phyloP scores from a whole-genome alignment of 2,329 filamentous ascomycete species.

The Fusarium sp. region DNA sequence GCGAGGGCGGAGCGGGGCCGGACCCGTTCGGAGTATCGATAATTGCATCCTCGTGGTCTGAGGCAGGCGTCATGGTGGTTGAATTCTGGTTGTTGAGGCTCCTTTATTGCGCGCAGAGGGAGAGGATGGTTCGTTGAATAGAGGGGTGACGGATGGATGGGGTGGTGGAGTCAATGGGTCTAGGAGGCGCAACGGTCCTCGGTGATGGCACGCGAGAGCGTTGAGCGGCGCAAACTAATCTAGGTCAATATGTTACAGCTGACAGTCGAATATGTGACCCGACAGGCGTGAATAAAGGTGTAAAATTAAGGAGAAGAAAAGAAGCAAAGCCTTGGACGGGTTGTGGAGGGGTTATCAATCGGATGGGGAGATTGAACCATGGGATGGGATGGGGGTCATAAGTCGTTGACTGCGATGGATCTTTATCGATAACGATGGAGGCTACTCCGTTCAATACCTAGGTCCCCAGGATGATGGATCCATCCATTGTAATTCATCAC shows the following conservation, averaged over 20 bases:
- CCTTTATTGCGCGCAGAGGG: constrained; percentile 2
- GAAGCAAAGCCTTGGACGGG: constrained; percentile 4
- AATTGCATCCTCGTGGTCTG: constrained; percentile 38
- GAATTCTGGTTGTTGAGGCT: not conserved
- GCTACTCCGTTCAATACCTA: not conserved
- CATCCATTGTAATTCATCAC: constrained; percentile 5
- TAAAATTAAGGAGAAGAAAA: not conserved
- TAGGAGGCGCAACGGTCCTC: constrained; percentile 6
- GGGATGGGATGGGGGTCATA: not conserved
- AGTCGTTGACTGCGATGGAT: not conserved
- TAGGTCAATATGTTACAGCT: not conserved
- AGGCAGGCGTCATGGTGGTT: constrained; percentile 39
- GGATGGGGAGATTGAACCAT: constrained; percentile 28
- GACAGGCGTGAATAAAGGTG: not conserved
- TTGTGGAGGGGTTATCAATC: constrained; percentile 36
- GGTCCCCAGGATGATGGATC: not conserved
- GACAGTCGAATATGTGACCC: not conserved
- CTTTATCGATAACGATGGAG: constrained; percentile 36
- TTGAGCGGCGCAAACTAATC: not conserved
- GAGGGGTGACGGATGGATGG: constrained; percentile 17
- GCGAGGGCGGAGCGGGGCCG: constrained; percentile 11
- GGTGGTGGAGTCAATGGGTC: constrained; percentile 27
- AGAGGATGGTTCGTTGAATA: constrained; percentile 5
- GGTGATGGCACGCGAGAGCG: constrained; percentile 9
- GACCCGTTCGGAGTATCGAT: constrained; percentile 19